phyloP scores from a whole-genome alignment of 306 rosid species.

The Citrullus amarus region DNA sequence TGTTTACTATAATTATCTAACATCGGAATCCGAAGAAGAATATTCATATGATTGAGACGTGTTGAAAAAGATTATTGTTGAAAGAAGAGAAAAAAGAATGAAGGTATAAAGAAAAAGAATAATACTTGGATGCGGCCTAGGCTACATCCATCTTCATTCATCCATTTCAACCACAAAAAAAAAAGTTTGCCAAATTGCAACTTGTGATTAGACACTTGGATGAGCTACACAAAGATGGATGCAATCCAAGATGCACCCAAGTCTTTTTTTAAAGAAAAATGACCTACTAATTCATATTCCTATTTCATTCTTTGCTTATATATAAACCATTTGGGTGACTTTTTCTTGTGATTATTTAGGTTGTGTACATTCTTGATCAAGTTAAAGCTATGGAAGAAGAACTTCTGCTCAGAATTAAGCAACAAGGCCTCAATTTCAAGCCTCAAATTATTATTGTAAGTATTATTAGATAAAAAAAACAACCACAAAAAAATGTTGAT shows the following conservation, averaged over 20 bases:
- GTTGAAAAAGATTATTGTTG: not conserved
- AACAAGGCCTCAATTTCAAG: slow-evolving; percentile 59
- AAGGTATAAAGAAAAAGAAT: not conserved
- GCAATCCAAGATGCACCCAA: no score
- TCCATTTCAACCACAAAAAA: no score
- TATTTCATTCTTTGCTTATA: not conserved
- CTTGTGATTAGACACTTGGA: no score
- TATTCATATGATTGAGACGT: not conserved
- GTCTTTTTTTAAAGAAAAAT: no score
- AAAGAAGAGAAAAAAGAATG: no score
- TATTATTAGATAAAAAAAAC: not conserved
- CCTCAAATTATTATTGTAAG: slow-evolving; percentile 87
- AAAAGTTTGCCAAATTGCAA: no score
- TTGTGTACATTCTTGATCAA: slow-evolving; percentile 90
- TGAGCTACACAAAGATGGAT: no score
- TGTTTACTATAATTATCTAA: not conserved
- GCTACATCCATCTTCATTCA: no score
- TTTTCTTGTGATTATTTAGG: slow-evolving; percentile 18
- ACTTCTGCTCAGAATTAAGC: slow-evolving; percentile 52
- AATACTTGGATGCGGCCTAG: no score
- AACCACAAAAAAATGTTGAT: no score
- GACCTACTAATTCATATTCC: not conserved
- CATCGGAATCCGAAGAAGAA: not conserved
- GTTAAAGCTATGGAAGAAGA: slow-evolving; percentile 82
- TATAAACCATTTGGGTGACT: not conserved